Percentiles rank a stretch among this genome's conserved stretches.
phyloP scores from a whole-genome alignment of 176 grass and related monocot genomes.

The Avena eriantha region DNA sequence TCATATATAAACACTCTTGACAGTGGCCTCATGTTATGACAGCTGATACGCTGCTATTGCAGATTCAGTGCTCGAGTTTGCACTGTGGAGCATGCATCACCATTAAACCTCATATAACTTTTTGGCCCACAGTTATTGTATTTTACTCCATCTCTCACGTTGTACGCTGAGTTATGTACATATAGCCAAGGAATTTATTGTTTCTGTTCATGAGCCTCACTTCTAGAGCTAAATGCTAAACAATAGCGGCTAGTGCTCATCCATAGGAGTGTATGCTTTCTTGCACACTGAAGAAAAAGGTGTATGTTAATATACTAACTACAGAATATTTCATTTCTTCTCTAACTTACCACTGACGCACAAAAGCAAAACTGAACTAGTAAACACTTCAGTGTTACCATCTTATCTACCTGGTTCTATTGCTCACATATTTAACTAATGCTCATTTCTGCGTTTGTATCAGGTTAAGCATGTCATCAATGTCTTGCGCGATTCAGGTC shows the following conservation, averaged over 20 bases:
- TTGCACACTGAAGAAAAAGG: not conserved
- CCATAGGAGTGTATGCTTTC: not conserved
- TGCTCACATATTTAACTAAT: conserved; percentile 29
- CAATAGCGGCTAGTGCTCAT: not conserved
- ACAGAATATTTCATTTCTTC: too few species aligned
- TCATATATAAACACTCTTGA: too few species aligned
- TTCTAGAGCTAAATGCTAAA: conserved; percentile 42
- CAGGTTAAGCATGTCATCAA: conserved; percentile 84
- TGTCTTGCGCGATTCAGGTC: conserved; percentile 74
- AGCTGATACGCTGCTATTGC: not conserved
- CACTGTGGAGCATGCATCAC: conserved; percentile 6
- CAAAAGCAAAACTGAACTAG: too few species aligned
- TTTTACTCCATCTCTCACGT: not conserved
- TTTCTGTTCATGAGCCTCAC: not conserved
- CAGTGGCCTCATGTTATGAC: conserved; percentile 32
- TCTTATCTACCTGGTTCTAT: not conserved
- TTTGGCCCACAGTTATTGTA: not conserved
- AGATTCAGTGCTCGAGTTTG: conserved; percentile 24
- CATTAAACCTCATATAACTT: conserved; percentile 14
- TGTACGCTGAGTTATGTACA: not conserved
- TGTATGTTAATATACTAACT: not conserved
- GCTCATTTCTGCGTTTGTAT: conserved; percentile 11
- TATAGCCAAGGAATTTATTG: not conserved
- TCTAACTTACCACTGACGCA: too few species aligned
- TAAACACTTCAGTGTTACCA: too few species aligned